These are phyloP conservation scores for Puccinia sorghi DNA, from an alignment of 1,284 basidiomycete genomes.

Conservation along the genomic window DNA sequence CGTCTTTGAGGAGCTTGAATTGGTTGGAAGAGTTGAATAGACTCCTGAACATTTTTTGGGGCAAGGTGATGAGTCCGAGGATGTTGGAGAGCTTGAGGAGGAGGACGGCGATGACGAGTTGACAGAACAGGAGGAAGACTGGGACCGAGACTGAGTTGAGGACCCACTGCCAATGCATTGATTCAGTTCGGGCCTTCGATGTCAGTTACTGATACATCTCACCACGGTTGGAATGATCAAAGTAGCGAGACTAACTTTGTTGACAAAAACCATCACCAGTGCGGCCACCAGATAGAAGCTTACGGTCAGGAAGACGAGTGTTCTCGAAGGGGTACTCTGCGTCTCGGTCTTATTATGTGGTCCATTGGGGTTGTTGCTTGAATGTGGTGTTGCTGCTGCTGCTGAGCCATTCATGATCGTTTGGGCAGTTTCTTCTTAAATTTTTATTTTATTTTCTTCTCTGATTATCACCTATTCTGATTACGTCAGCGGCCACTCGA, in stretches of 20 bases:
- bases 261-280: constrained; percentile 63
- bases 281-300: constrained; percentile 74
- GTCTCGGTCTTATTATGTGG: no score
- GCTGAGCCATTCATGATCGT: no score
- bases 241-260: constrained; percentile 30
- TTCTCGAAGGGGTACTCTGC: constrained; percentile 38
- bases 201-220: neutral
- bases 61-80: constrained; percentile 66
- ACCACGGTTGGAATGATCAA: no score
- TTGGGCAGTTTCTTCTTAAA: no score
- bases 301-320: constrained; percentile 69
- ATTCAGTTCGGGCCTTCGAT: neutral
- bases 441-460: no score
- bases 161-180: constrained; percentile 25
- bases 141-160: constrained; percentile 64
- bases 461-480: no score
- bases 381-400: no score
- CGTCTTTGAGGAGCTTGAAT: constrained; percentile 61
- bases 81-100: constrained; percentile 66
- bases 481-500: no score
- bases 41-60: neutral
- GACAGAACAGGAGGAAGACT: constrained; percentile 69
- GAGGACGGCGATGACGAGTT: constrained; percentile 69
- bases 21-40: constrained; percentile 17
- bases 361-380: no score